Conservation (phyloP, 2,329 filamentous ascomycete genomes). For the Dryadomyces quercivorus region DNA sequence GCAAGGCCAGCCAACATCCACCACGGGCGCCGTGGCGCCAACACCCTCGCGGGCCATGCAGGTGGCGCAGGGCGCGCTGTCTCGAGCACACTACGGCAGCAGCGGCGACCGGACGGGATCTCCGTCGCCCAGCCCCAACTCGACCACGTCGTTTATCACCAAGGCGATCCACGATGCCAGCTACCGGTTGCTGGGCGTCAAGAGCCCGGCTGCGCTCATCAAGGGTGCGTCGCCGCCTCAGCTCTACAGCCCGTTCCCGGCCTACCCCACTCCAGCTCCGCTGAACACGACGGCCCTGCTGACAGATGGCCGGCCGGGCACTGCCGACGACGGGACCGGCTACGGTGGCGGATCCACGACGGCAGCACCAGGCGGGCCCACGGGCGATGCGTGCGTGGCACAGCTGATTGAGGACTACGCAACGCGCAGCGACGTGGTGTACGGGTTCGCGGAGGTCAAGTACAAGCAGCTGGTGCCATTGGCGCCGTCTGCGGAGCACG, state of each 20-base stretch:
- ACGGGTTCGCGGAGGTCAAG: constrained; percentile 95
- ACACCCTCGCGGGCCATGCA: constrained; percentile 62
- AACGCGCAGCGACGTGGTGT: constrained; percentile 88
- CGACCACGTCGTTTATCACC: constrained; percentile 80
- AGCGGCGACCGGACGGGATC: constrained; percentile 56
- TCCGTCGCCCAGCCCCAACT: constrained; percentile 56
- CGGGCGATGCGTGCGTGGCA: constrained; percentile 70
- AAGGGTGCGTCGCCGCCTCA: constrained; percentile 62
- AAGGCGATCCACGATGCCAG: constrained; percentile 94
- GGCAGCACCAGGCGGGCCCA: constrained; percentile 33
- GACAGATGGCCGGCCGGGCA: constrained; percentile 9
- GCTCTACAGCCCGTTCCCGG: constrained; percentile 70
- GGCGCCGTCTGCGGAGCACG: constrained; percentile 64
- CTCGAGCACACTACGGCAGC: constrained; percentile 42
- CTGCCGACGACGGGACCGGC: not conserved
- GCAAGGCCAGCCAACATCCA: constrained; percentile 57
- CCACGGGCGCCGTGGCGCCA: constrained; percentile 55
- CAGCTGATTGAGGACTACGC: constrained; percentile 84
- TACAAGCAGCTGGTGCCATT: constrained; percentile 93
- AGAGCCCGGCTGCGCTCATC: constrained; percentile 49
- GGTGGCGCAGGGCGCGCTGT: constrained; percentile 52
- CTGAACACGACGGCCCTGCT: constrained; percentile 5
- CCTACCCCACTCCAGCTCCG: constrained; percentile 57
- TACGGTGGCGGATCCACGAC: constrained; percentile 29
- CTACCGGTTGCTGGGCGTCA: constrained; percentile 58